These are phyloP conservation scores for Crithidia brevicula DNA, from an alignment of 208 protist species.

Conservation along the genomic window DNA sequence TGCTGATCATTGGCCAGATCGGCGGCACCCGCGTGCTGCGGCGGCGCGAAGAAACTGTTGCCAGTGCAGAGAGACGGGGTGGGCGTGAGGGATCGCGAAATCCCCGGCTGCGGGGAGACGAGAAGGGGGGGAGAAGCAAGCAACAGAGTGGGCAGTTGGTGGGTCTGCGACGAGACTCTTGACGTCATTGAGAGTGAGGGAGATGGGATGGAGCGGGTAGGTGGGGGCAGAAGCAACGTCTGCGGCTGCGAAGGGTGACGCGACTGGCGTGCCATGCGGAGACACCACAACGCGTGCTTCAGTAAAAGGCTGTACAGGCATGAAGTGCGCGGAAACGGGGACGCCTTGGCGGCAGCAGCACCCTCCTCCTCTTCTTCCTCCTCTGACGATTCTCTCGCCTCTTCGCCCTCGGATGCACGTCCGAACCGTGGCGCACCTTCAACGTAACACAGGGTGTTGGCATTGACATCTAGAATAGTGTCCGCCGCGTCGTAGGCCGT, in stretches of 20 bases:
- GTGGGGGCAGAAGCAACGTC: not conserved
- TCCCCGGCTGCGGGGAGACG: not conserved
- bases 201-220: not conserved
- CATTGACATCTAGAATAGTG: not conserved
- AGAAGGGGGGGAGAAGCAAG: not conserved
- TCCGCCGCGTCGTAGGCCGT: constrained; percentile 14
- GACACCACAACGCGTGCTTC: constrained; percentile 37
- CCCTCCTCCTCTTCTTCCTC: not conserved
- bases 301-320: constrained; percentile 36
- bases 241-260: not conserved
- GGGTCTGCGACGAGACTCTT: not conserved
- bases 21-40: constrained; percentile 1
- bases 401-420: not conserved
- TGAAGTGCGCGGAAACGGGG: constrained; percentile 18
- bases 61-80: not conserved
- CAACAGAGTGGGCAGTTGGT: not conserved
- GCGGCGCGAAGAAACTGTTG: constrained; percentile 3
- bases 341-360: not conserved
- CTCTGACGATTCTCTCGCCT: too few species aligned
- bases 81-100: not conserved
- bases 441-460: not conserved
- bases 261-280: constrained; percentile 2
- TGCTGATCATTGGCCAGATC: not conserved
- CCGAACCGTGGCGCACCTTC: not conserved
- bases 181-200: not conserved